Conservation (phyloP, 441 rosid genomes). For the Euphorbia celastroides region DNA sequence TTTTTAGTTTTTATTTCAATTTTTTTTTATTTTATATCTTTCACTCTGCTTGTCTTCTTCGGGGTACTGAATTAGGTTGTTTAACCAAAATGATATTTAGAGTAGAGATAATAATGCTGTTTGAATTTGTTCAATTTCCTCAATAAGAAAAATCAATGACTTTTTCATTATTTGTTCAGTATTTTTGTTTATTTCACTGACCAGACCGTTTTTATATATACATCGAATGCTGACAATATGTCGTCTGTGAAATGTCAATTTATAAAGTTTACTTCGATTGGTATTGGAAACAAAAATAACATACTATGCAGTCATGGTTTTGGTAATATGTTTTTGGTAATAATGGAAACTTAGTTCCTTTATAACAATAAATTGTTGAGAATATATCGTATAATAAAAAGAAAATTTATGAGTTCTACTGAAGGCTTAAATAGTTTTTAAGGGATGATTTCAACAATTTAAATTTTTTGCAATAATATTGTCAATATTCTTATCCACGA, state of each 20-base stretch:
- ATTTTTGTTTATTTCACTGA: no score
- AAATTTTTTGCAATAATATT: no score
- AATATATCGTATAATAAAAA: background rate
- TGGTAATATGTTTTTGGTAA: background rate
- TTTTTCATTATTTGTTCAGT: no score
- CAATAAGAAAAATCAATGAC: no score
- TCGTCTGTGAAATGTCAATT: background rate
- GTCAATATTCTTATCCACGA: no score
- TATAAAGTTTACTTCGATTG: background rate
- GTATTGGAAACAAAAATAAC: background rate
- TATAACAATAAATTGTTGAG: background rate
- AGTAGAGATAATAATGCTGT: background rate
- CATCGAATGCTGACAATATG: background rate
- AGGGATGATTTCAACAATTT: no score
- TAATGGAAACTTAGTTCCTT: background rate
- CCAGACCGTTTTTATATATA: no score
- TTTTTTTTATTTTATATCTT: background rate
- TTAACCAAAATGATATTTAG: background rate
- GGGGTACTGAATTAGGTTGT: background rate
- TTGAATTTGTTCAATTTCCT: background rate
- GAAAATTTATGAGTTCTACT: background rate
- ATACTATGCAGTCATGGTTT: background rate
- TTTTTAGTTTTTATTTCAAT: background rate
- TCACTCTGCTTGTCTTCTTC: background rate
- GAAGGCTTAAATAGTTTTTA: no score